Percentiles rank a stretch among this genome's conserved stretches.
Evolutionary conservation across 768 basidiomycete genomes (phyloP).

Genomic region (Thelephora ganbajun): DNA sequence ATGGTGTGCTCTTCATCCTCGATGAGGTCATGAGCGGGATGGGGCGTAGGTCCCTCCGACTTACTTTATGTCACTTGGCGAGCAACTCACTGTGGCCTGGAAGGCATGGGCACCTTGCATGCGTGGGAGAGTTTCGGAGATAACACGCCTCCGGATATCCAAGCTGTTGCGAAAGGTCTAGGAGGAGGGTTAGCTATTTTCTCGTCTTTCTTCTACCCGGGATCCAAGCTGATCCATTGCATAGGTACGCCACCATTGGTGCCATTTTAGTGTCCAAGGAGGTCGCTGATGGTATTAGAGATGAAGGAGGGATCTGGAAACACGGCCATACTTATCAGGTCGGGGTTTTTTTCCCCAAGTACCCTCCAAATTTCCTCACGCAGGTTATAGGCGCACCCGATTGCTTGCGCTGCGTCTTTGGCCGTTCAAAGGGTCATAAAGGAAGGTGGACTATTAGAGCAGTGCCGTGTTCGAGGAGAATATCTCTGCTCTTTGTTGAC

Average conservation of each 20-base stretch:
- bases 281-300: constrained; percentile 56
- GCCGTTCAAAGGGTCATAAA: constrained; percentile 68
- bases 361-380: not conserved
- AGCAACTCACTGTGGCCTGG: not conserved
- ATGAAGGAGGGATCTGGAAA: constrained; percentile 60
- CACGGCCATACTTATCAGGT: constrained; percentile 84
- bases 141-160: constrained; percentile 66
- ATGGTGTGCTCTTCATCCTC: constrained; percentile 59
- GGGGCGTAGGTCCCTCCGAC: constrained; percentile 45
- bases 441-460: constrained; percentile 56
- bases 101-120: constrained; percentile 80
- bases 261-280: constrained; percentile 65
- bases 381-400: constrained; percentile 43
- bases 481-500: constrained; percentile 42
- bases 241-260: constrained; percentile 63
- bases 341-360: constrained; percentile 6
- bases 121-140: constrained; percentile 80
- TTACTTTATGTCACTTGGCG: no score
- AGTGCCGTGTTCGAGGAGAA: constrained; percentile 43
- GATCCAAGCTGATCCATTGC: not conserved
- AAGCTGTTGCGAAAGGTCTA: constrained; percentile 81
- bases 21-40: constrained; percentile 93
- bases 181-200: constrained; percentile 58
- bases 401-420: constrained; percentile 66
- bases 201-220: not conserved